Conservation (phyloP, 2,329 filamentous ascomycete genomes). For the Microthyrium microscopicum region DNA sequence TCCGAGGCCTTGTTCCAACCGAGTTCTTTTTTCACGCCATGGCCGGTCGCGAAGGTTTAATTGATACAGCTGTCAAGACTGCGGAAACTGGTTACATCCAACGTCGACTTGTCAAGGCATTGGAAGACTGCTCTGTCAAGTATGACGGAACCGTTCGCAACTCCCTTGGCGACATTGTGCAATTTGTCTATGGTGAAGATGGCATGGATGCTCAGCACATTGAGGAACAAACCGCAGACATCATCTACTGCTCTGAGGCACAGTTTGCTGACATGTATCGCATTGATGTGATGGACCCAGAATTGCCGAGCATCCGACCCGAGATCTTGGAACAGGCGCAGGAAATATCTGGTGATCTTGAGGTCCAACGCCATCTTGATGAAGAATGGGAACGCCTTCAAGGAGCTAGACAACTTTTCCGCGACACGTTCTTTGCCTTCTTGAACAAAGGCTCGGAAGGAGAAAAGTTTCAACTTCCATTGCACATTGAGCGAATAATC, state of each 20-base stretch:
- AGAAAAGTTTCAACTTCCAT: conserved; percentile 75
- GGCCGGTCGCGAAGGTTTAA: conserved; percentile 98
- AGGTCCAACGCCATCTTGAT: conserved; percentile 73
- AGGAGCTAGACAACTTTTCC: conserved; percentile 59
- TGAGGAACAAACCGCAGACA: conserved; percentile 80
- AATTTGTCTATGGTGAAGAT: conserved; percentile 96
- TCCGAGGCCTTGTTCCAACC: conserved; percentile 82
- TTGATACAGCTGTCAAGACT: conserved; percentile 98
- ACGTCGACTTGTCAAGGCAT: conserved; percentile 89
- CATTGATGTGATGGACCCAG: conserved; percentile 67
- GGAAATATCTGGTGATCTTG: conserved; percentile 74
- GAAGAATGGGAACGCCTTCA: conserved; percentile 69
- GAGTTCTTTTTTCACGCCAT: conserved; percentile 99
- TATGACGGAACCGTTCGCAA: conserved; percentile 97
- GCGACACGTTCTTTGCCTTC: conserved; percentile 47
- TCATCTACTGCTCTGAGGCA: conserved; percentile 61
- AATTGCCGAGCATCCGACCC: conserved; percentile 13
- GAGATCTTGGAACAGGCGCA: conserved; percentile 73
- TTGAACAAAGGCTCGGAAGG: conserved; percentile 33
- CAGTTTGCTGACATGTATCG: conserved; percentile 70
- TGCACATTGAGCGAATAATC: conserved; percentile 83
- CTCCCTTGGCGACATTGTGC: conserved; percentile 87
- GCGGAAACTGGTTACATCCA: conserved; percentile 99
- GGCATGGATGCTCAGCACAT: conserved; percentile 87
- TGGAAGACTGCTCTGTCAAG: conserved; percentile 94